Base-by-base conservation (phyloP, 148 eudicot genomes). In the Camellia lanceoleosa region DNA sequence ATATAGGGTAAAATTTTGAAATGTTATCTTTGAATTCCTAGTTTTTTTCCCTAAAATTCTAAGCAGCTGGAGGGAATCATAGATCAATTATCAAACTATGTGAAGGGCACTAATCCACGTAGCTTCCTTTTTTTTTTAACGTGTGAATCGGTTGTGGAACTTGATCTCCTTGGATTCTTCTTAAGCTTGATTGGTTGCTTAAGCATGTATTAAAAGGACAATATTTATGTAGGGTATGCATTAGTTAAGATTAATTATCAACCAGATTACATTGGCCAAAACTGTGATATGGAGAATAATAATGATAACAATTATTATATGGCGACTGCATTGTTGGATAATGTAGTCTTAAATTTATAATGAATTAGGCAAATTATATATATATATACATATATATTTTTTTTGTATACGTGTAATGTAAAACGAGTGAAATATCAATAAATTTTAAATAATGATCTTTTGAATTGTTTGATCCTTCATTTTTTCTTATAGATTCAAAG, bases 61-160 rank as follows among this genome's bases (percentile, higher is more conserved):
- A 49, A 77, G 79, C 71, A 77, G 79, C 79, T 77, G 79, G 70
- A 58, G 13, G 69, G 46, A 51, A 13, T 7, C 9, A 42, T n/a
- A 19, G 6, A 20, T 63, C 10, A 47, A 47, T 49, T 47, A 77
- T 77, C 60, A 65, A 51, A 38, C 12, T 77, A 41, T 11, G 59
- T 12, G 79, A 63, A 76, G 10, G 13, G 47, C 18, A 76, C 6
- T 51, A 64, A 20, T 15, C 69, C 79, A 76, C 79, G 79, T 76
- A 16, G 70, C 79, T 64, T 23, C 7, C 61, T 60, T n/a, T 18
- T 58, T 3, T 11, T 11, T 54, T 30, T 30, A 5, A 68, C 49
- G 14, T 74, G 30, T 74, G 47, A 73, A 59, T 61, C 64, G 12
- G 68, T 43, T 5, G 47, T 46, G 11, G 11, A 61, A 20, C 7